Evolutionary conservation across 805 yeast genomes (phyloP).

Genomic region (Cyberlindnera suaveolens): DNA sequence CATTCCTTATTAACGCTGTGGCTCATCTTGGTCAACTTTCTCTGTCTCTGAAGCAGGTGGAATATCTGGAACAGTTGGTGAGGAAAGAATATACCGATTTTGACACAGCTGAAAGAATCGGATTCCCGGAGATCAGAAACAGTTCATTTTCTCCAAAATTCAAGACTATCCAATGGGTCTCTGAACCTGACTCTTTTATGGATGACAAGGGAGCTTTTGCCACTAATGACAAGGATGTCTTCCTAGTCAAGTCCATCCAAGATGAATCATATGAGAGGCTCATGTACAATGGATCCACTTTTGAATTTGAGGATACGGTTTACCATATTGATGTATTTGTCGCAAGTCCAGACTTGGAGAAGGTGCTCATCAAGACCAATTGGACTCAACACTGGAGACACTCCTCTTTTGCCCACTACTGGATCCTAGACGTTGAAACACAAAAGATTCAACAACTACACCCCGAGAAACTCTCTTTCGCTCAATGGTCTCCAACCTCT

Average conservation of each 20-base stretch:
- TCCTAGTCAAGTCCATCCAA: conserved; percentile 45
- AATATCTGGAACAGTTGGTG: conserved; percentile 5
- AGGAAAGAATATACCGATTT: conserved; percentile 2
- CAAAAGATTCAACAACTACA: conserved; percentile 21
- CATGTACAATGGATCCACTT: conserved; percentile 44
- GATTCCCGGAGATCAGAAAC: conserved; percentile 42
- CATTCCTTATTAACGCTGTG: conserved; percentile 2
- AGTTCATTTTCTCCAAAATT: conserved; percentile 48
- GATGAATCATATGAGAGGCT: conserved; percentile 38
- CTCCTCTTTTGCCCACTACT: conserved; percentile 38
- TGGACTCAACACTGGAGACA: conserved; percentile 55
- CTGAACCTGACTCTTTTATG: conserved; percentile 37
- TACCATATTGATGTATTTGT: conserved; percentile 46
- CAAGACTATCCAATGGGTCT: conserved; percentile 67
- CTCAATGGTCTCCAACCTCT: conserved; percentile 74
- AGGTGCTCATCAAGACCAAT: conserved; percentile 56
- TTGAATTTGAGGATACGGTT: conserved; percentile 32
- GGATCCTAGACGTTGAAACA: conserved; percentile 32
- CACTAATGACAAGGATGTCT: conserved; percentile 39
- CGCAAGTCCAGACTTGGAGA: conserved; percentile 62
- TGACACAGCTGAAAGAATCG: conserved; percentile 6
- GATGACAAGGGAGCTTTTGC: conserved; percentile 67
- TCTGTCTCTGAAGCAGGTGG: conserved; percentile 2
- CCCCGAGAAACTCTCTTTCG: conserved; percentile 35
- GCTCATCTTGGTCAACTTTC: conserved; percentile 7